Conservation (phyloP, 2,329 filamentous ascomycete species). For the Metarhizium anisopliae region DNA sequence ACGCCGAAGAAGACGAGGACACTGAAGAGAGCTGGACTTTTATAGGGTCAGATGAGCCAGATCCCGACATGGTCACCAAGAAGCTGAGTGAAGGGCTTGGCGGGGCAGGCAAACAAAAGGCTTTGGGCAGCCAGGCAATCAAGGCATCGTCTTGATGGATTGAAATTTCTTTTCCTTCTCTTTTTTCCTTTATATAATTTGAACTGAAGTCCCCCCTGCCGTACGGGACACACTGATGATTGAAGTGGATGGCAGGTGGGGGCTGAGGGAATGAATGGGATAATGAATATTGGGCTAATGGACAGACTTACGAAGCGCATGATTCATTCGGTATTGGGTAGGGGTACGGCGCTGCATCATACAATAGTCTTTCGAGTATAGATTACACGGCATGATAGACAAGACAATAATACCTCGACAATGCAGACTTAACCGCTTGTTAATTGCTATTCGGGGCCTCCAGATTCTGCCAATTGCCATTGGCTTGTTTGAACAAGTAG, state of each 20-base stretch:
- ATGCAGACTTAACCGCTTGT: neutral
- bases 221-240: no score
- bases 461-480: no score
- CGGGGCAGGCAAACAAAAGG: constrained; percentile 12
- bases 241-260: no score
- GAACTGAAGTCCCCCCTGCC: neutral
- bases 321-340: neutral
- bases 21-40: constrained; percentile 88
- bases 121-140: constrained; percentile 14
- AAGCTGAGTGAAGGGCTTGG: constrained; percentile 28
- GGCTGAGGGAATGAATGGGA: neutral
- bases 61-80: constrained; percentile 33
- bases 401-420: neutral
- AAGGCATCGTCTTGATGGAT: neutral
- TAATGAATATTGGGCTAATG: neutral
- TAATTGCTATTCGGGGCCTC: no score
- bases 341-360: neutral
- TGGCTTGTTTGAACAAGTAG: no score
- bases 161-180: neutral
- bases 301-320: neutral
- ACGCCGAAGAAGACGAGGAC: constrained; percentile 40
- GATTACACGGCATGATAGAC: neutral
- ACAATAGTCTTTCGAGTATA: neutral
- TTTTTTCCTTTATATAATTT: neutral
- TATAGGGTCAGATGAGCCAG: constrained; percentile 51